phyloP scores from a whole-genome alignment of 139 green algal species.

The Auxenochlorella pyrenoidosa region DNA sequence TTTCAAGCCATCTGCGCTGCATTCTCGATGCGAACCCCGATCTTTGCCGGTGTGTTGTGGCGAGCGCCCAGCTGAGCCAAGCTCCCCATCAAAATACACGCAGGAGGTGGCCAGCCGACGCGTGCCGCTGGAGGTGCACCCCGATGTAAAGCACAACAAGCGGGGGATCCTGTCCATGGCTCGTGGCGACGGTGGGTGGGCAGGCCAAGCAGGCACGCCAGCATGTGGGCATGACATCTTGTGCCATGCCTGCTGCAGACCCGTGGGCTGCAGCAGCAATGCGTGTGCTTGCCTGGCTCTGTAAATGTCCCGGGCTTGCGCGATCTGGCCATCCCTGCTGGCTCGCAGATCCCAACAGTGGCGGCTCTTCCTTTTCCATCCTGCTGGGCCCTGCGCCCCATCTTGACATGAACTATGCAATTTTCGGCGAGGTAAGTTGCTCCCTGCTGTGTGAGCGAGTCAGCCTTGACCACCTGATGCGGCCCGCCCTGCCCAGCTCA shows the following conservation, averaged over 20 bases:
- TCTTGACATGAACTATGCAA: conserved; percentile 74
- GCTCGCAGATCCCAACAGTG: conserved; percentile 78
- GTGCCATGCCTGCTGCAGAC: too few species aligned
- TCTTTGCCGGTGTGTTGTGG: too few species aligned
- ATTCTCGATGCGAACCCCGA: too few species aligned
- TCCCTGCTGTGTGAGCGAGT: background rate
- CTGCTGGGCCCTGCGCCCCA: conserved; percentile 85
- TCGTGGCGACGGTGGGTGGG: conserved; percentile 54
- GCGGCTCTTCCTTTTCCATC: conserved; percentile 85
- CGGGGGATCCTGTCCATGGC: conserved; percentile 87
- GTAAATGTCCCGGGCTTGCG: too few species aligned
- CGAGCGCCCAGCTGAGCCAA: too few species aligned
- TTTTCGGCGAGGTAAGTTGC: background rate
- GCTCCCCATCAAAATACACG: too few species aligned
- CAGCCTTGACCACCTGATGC: too few species aligned
- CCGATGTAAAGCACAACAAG: conserved; percentile 68
- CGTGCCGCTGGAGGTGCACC: conserved; percentile 83
- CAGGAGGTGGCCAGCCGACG: conserved; percentile 67
- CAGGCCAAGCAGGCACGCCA: background rate
- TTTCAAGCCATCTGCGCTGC: too few species aligned
- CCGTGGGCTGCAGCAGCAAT: too few species aligned
- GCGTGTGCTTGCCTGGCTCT: background rate
- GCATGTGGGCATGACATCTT: too few species aligned
- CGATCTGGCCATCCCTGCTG: background rate
- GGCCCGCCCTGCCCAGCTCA: too few species aligned